phyloP scores from a whole-genome alignment of 164 flowering plant genomes.

The Vitis rupestris region DNA sequence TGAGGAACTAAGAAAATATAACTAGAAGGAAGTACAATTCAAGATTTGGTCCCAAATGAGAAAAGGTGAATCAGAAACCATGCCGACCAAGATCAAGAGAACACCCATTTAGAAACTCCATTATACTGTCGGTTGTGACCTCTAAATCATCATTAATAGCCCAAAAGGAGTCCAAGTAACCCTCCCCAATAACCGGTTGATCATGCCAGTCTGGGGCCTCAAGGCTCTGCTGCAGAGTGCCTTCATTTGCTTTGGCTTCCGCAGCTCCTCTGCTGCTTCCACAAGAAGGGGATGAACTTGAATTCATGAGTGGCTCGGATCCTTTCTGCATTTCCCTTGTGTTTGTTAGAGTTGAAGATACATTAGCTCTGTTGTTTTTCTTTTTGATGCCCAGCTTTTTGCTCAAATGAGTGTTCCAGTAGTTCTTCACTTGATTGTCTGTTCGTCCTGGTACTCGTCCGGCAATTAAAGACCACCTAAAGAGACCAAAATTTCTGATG shows the following conservation, averaged over 20 bases:
- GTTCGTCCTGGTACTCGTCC: slow-evolving; percentile 46
- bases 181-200: background rate
- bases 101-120: background rate
- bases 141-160: slow-evolving; percentile 13
- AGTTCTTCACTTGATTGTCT: slow-evolving; percentile 48
- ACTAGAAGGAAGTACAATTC: too few relatives aligned
- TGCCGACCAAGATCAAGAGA: slow-evolving; percentile 4
- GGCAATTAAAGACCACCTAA: slow-evolving; percentile 46
- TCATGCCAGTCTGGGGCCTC: background rate
- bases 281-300: background rate
- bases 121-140: background rate
- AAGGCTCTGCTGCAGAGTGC: background rate
- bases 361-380: background rate
- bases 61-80: background rate
- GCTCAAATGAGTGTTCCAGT: slow-evolving; percentile 43
- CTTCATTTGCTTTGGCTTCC: background rate
- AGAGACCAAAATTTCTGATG: background rate
- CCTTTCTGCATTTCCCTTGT: background rate
- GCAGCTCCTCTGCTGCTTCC: background rate
- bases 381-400: slow-evolving; percentile 26
- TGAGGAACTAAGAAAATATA: too few relatives aligned
- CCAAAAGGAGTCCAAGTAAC: slow-evolving; percentile 3
- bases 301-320: background rate
- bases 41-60: too few relatives aligned
- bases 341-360: background rate